phyloP scores from a whole-genome alignment of 257 asterid genomes.

The Lantana camara region DNA sequence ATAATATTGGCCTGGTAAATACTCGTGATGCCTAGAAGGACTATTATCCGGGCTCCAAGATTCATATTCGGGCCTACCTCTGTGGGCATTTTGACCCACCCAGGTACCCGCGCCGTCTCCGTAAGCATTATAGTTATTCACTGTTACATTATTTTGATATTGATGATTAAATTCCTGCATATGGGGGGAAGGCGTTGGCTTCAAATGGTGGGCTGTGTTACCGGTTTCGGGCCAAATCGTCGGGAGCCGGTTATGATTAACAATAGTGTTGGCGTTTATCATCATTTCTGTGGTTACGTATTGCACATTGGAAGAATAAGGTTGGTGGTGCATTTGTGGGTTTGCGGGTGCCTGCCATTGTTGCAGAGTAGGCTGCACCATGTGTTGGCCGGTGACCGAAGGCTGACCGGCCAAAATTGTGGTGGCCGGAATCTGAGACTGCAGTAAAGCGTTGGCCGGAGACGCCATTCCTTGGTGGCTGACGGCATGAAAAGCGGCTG shows the following conservation, averaged over 20 bases:
- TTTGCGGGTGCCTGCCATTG: constrained; percentile 39
- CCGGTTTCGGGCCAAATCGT: constrained; percentile 28
- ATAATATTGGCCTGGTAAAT: constrained; percentile 38
- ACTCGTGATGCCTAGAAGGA: constrained; percentile 48
- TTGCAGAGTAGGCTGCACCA: constrained; percentile 33
- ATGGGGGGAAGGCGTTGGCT: constrained; percentile 38
- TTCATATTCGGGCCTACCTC: constrained; percentile 48
- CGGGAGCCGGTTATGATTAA: constrained; percentile 35
- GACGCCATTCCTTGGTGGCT: constrained; percentile 22
- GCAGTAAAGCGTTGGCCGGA: constrained; percentile 24
- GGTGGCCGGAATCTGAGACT: constrained; percentile 37
- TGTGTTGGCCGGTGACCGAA: constrained; percentile 33
- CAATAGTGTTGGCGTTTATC: constrained; percentile 36
- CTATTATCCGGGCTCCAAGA: constrained; percentile 78
- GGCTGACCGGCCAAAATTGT: constrained; percentile 41
- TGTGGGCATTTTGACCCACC: constrained; percentile 47
- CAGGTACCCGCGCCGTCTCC: constrained; percentile 34
- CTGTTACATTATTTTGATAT: constrained; percentile 40
- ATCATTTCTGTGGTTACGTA: constrained; percentile 42
- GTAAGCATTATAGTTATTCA: constrained; percentile 37
- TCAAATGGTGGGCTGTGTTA: constrained; percentile 15
- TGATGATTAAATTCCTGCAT: constrained; percentile 40
- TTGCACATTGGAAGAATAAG: constrained; percentile 39
- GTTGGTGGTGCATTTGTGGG: constrained; percentile 38
- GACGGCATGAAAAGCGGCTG: constrained; percentile 21